These are phyloP conservation scores for Fraxinus nigra DNA, from an alignment of 305 asterid species.

Conservation along the genomic window DNA sequence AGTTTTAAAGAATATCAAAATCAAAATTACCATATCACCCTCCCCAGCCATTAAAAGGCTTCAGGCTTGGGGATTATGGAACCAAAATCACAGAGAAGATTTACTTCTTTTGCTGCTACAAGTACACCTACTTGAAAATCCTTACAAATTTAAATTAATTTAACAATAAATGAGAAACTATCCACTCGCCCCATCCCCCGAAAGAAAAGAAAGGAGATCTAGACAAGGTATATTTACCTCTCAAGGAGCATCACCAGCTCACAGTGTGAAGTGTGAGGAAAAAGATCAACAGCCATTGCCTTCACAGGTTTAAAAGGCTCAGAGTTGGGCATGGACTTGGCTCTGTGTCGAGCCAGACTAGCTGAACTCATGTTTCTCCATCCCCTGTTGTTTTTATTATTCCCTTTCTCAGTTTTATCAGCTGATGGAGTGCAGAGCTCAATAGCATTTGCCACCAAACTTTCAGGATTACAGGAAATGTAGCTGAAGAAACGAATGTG, in stretches of 20 bases:
- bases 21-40: not conserved
- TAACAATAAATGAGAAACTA: not conserved
- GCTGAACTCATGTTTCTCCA: constrained; percentile 91
- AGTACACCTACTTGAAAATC: not conserved
- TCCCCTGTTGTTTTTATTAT: constrained; percentile 62
- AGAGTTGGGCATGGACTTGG: constrained; percentile 87
- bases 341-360: constrained; percentile 80
- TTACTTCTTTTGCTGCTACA: not conserved
- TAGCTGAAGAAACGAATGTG: constrained; percentile 53
- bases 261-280: constrained; percentile 92
- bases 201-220: not conserved
- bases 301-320: constrained; percentile 86
- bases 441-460: constrained; percentile 94
- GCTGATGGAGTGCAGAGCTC: constrained; percentile 94
- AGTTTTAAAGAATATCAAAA: not conserved
- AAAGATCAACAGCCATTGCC: constrained; percentile 93
- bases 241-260: constrained; percentile 94
- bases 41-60: not conserved
- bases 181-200: not conserved
- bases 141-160: not conserved
- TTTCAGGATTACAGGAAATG: constrained; percentile 95
- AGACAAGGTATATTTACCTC: constrained; percentile 50
- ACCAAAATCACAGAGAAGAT: not conserved
- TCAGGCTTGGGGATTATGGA: not conserved
- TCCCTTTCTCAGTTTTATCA: constrained; percentile 54